Evolutionary conservation across 2,329 filamentous ascomycete genomes (phyloP), one percentile per base, ranked within the genome.

Genomic region (Fusarium denticulatum): DNA sequence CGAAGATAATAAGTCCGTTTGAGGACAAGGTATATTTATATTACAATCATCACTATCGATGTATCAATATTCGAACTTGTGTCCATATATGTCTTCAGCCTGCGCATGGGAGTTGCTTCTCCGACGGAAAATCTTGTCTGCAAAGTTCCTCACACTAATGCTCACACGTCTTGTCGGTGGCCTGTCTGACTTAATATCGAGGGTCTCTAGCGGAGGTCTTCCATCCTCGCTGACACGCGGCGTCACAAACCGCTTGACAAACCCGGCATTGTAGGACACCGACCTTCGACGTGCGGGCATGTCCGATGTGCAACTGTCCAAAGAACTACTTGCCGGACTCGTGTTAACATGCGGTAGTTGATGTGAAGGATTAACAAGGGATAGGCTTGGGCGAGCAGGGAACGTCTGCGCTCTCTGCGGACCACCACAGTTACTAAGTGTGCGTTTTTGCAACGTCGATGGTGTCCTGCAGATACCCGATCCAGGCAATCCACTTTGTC

Each of bases 401-500:
- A 76, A 74, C 6, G 72, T 70, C 45, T 74, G 74, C 28, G 73
- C 47, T 60, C 67, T 76, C 34, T 65, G 61, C n/a, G 69, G 76
- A 15, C 64, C 63, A 37, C 66, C 63, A 37, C 64, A 58, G 28
- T 70, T 75, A 52, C 72, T 76, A 16, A 74, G 59, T 28, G 69
- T 74, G 24, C 80, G 77, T 58, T 77, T 72, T 46, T 78, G 77
- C 6, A 76, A 70, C 20, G 77, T 71, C 10, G 72, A 62, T 8
- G 80, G 69, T 58, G 76, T 64, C 64, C 79, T 81, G 28, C 79
- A 79, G 18, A 78, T 77, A 20, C 76, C 80, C 7, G 77, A 77
- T 7, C 71, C 75, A n/a, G 81, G 80, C 81, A 81, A 83, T 28
- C 80, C 82, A 30, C 76, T 77, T 45, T 82, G 80, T 34, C 81